Evolutionary conservation across 1,139 yeast genomes (phyloP).

Genomic region (Scheffersomyces cryptocercus): DNA sequence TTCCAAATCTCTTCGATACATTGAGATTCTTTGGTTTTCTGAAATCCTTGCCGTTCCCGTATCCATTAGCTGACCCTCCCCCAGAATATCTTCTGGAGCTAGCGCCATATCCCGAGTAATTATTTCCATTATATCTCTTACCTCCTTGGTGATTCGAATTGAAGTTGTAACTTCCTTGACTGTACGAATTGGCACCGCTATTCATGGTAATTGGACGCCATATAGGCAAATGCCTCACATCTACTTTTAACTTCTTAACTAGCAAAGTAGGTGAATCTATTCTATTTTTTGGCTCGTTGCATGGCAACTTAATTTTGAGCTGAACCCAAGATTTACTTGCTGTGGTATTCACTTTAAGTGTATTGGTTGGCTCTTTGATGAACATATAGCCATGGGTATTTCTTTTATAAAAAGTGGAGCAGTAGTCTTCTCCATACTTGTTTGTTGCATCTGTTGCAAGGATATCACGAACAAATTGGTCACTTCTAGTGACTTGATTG

Average conservation of each 20-base stretch:
- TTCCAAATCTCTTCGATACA: constrained; percentile 15
- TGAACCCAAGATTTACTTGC: constrained; percentile 33
- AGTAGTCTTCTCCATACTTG: constrained; percentile 25
- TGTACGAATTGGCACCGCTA: constrained; percentile 7
- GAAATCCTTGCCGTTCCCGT: constrained; percentile 5
- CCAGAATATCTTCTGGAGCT: constrained; percentile 2
- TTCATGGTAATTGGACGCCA: constrained; percentile 30
- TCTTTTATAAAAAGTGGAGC: constrained; percentile 38
- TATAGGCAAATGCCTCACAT: constrained; percentile 26
- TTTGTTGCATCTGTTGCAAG: constrained; percentile 5
- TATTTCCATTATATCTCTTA: not conserved
- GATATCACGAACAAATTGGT: constrained; percentile 5
- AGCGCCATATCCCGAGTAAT: constrained; percentile 5
- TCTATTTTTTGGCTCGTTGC: not conserved
- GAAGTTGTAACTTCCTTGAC: constrained; percentile 2
- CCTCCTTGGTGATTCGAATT: constrained; percentile 1
- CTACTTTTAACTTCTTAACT: constrained; percentile 27
- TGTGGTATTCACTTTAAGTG: constrained; percentile 28
- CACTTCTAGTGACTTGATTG: not conserved
- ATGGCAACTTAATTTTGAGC: constrained; percentile 23
- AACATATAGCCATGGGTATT: constrained; percentile 41
- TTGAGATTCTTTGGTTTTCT: constrained; percentile 8
- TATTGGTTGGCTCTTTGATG: constrained; percentile 32
- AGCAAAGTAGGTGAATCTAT: constrained; percentile 1
- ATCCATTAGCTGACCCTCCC: constrained; percentile 1